Base-by-base conservation (phyloP, 176 grass and related monocot genomes). In the Eragrostis nindensis region DNA sequence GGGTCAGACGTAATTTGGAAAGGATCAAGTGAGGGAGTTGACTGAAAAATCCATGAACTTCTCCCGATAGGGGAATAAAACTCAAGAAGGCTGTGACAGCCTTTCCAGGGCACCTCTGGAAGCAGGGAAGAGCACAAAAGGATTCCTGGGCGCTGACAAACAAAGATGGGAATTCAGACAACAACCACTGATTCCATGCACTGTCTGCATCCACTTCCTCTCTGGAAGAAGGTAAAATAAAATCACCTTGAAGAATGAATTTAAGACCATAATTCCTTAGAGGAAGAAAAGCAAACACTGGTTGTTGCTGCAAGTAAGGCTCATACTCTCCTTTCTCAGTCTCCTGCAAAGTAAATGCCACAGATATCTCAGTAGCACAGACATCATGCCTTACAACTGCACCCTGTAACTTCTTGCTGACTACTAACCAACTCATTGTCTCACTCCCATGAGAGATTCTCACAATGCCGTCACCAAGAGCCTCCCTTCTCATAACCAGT, bases 171-270 rank as follows among this genome's bases (percentile, higher is more conserved):
- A 91, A 93, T 85, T 98, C 92, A 16, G 95, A 94, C 54, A 98
- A 43, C 66, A 98, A 89, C 95, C 95, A 98, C 66, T 98, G 95
- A 62, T 98, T 98, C 95, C 95, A 98, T 68, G 92, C 88, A 86
- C 87, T 98, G 71, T 98, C 91, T n/a, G 90, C 86, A 87, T 98
- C 95, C 48, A 98, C 95, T 86, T 98, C 95, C 68, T 98, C 95
- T 87, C 95, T 94, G 26, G 95, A 98, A 89, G 95, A 92, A 79
- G 95, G 92, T 68, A 98, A 87, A 74, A 92, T 86, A 81, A 98
- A 98, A 83, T 98, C 92, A 40, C 90, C 95, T 83, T 98, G 95
- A 83, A 98, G 77, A 89, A 98, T 95, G 83, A 98, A 98, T 84
- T 95, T 98, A 64, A 98, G 80, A 46, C 95, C 95, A 12, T 98